phyloP scores from a whole-genome alignment of 495 filamentous ascomycete genomes.

The Tuber borchii region DNA sequence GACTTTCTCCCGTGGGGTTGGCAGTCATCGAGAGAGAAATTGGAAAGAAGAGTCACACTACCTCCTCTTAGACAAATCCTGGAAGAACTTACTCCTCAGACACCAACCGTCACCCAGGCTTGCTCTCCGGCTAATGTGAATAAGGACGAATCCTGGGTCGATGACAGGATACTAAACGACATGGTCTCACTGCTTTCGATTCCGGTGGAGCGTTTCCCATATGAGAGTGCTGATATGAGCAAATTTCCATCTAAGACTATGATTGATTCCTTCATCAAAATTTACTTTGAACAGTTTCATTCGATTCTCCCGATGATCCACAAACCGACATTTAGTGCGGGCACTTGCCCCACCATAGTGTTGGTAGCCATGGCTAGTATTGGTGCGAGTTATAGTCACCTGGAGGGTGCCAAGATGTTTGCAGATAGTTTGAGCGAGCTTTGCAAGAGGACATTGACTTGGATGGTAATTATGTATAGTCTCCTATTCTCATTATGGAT shows the following conservation, averaged over 20 bases:
- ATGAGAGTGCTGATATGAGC: constrained; percentile 38
- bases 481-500: neutral
- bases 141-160: constrained; percentile 19
- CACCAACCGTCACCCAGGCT: constrained; percentile 15
- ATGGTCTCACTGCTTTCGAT: constrained; percentile 37
- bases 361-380: constrained; percentile 43
- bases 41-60: constrained; percentile 36
- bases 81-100: constrained; percentile 26
- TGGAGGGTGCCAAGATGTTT: constrained; percentile 41
- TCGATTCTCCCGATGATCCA: constrained; percentile 43
- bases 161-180: constrained; percentile 36
- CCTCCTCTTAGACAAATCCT: constrained; percentile 40
- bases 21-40: constrained; percentile 34
- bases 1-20: constrained; percentile 41
- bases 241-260: constrained; percentile 34
- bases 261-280: constrained; percentile 38
- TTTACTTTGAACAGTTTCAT: constrained; percentile 43
- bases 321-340: constrained; percentile 39
- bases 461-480: constrained; percentile 37
- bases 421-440: constrained; percentile 42
- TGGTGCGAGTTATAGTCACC: constrained; percentile 41
- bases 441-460: constrained; percentile 40
- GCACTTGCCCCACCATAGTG: constrained; percentile 38
- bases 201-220: constrained; percentile 36
- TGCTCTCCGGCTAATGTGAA: constrained; percentile 8